phyloP scores from a whole-genome alignment of 345 rosid genomes.

The Moricandia moricandioides region DNA sequence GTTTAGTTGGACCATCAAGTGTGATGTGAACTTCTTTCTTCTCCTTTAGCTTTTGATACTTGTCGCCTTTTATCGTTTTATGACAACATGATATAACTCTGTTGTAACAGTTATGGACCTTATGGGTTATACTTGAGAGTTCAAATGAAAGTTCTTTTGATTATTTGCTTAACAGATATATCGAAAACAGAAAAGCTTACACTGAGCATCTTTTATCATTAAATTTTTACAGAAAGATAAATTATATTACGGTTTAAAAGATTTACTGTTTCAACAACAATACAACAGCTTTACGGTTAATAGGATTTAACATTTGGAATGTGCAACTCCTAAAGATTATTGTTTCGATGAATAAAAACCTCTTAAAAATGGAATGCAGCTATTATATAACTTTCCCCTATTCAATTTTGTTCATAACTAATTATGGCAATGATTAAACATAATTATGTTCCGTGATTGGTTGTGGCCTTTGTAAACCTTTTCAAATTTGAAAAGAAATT shows the following conservation, averaged over 20 bases:
- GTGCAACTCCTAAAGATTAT: not conserved
- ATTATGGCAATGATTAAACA: not conserved
- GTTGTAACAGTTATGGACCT: constrained; percentile 4
- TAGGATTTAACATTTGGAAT: not conserved
- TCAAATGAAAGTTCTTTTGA: constrained; percentile 4
- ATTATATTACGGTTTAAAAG: not conserved
- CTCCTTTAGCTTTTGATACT: constrained; percentile 25
- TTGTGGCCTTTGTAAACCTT: not conserved
- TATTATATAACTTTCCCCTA: not conserved
- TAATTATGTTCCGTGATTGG: not conserved
- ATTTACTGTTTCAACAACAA: not conserved
- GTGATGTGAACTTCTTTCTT: constrained; percentile 1
- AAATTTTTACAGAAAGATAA: not conserved
- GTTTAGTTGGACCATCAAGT: not conserved
- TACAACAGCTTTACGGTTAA: not conserved
- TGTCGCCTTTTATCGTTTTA: constrained; percentile 3
- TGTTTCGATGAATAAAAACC: not conserved
- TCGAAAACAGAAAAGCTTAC: not conserved
- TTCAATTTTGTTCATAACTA: not conserved
- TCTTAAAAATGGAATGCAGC: no score
- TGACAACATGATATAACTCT: constrained; percentile 18
- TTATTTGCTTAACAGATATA: not conserved
- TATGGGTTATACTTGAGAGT: not conserved
- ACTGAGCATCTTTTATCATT: not conserved
- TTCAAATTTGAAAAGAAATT: not conserved